phyloP scores from a whole-genome alignment of 495 filamentous ascomycete genomes.

The Poronia punctata region DNA sequence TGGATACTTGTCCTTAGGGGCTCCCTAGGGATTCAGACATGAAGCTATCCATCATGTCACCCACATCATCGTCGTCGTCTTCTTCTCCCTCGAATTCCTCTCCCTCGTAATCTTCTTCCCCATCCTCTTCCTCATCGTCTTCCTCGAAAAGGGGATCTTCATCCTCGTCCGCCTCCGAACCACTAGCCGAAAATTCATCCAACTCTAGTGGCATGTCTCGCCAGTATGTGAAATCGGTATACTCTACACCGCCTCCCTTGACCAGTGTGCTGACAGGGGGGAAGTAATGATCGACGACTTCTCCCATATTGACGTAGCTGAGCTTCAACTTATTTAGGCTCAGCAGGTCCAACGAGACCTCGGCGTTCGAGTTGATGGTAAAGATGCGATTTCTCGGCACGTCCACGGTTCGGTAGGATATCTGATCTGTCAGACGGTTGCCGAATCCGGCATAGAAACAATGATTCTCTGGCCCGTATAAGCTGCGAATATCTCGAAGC shows the following conservation, averaged over 20 bases:
- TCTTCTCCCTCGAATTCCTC: too few species aligned
- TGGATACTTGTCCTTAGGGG: slow-evolving; percentile 31
- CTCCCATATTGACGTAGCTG: slow-evolving; percentile 93
- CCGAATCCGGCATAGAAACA: slow-evolving; percentile 98
- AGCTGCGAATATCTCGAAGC: slow-evolving; percentile 80
- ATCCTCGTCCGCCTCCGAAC: slow-evolving; percentile 51
- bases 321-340: slow-evolving; percentile 92
- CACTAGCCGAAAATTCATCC: slow-evolving; percentile 73
- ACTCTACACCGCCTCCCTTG: slow-evolving; percentile 73
- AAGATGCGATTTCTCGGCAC: slow-evolving; percentile 93
- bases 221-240: slow-evolving; percentile 88
- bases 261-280: slow-evolving; percentile 72
- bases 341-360: slow-evolving; percentile 86
- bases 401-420: slow-evolving; percentile 92
- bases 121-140: slow-evolving; percentile 44
- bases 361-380: slow-evolving; percentile 97
- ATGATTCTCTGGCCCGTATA: slow-evolving; percentile 71
- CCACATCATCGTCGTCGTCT: slow-evolving; percentile 36
- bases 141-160: slow-evolving; percentile 33
- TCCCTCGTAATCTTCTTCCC: slow-evolving; percentile 42
- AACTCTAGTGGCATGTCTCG: slow-evolving; percentile 64
- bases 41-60: slow-evolving; percentile 50
- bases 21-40: slow-evolving; percentile 43
- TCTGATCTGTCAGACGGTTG: slow-evolving; percentile 90
- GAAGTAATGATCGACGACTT: slow-evolving; percentile 96